Evolutionary conservation across 352 stramenopile species (phyloP).

Genomic region (Phytophthora nicotianae): DNA sequence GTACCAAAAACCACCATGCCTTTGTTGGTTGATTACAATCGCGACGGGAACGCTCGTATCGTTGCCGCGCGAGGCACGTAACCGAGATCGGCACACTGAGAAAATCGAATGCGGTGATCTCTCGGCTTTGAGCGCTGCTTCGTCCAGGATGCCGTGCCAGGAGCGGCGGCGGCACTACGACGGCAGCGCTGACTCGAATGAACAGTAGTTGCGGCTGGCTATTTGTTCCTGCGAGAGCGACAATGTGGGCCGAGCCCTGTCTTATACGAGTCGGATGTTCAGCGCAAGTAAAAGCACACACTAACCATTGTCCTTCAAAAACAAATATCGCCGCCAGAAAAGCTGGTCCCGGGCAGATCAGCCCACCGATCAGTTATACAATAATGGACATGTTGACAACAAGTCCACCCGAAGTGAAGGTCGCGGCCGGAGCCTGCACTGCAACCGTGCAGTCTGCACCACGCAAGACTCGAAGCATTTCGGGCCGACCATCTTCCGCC

Average conservation of each 20-base stretch:
- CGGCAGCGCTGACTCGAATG: constrained; percentile 18
- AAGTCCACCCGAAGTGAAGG: not conserved
- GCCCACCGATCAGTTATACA: not conserved
- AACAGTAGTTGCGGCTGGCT: not conserved
- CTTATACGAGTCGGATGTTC: constrained; percentile 11
- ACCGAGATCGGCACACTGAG: constrained; percentile 22
- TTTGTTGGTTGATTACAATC: constrained; percentile 9
- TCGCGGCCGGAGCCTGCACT: not conserved
- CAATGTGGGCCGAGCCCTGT: not conserved
- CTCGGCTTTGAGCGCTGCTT: constrained; percentile 24
- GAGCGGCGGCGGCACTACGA: constrained; percentile 11
- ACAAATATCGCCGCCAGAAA: too few species aligned
- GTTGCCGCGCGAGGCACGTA: constrained; percentile 1
- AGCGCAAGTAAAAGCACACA: not conserved
- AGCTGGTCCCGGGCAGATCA: constrained; percentile 1
- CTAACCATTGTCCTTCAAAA: too few species aligned
- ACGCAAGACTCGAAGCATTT: not conserved
- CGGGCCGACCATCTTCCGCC: not conserved
- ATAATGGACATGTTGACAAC: too few species aligned
- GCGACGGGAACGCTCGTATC: constrained; percentile 8
- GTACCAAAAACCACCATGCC: not conserved
- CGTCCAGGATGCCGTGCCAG: constrained; percentile 12
- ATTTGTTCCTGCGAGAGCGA: not conserved
- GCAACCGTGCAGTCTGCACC: too few species aligned
- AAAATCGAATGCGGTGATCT: constrained; percentile 16